These are phyloP conservation scores for Lachancea meyersii DNA, from an alignment of 805 yeast species.

Conservation along the genomic window DNA sequence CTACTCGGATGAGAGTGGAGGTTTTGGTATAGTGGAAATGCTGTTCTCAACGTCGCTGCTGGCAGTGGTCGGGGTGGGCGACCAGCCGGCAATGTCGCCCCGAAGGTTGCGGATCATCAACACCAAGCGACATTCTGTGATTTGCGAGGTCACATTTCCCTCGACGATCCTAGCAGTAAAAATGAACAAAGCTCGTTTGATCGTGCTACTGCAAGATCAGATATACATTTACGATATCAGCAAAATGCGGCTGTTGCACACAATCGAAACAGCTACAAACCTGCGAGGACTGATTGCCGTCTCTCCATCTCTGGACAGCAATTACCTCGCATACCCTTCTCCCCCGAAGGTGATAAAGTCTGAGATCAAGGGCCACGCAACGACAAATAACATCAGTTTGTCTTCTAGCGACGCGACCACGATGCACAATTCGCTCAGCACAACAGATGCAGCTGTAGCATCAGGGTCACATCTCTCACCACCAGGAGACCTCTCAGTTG, in stretches of 20 bases:
- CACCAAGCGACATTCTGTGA: constrained; percentile 54
- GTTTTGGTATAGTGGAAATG: constrained; percentile 69
- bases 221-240: constrained; percentile 68
- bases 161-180: constrained; percentile 53
- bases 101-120: constrained; percentile 76
- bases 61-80: constrained; percentile 69
- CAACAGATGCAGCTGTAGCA: not conserved
- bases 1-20: constrained; percentile 43
- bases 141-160: constrained; percentile 70
- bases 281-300: constrained; percentile 56
- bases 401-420: constrained; percentile 5
- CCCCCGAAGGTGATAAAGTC: constrained; percentile 52
- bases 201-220: constrained; percentile 58
- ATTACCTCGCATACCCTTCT: constrained; percentile 66
- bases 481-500: not conserved
- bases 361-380: constrained; percentile 27
- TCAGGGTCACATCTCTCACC: not conserved
- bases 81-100: constrained; percentile 63
- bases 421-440: not conserved
- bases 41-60: constrained; percentile 64
- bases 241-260: constrained; percentile 58
- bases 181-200: constrained; percentile 57
- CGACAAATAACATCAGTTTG: constrained; percentile 27
- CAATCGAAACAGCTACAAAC: constrained; percentile 43
- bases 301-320: constrained; percentile 46